These are phyloP conservation scores for Vitis vinifera DNA, from an alignment of 164 flowering plant species.

Conservation along the genomic window DNA sequence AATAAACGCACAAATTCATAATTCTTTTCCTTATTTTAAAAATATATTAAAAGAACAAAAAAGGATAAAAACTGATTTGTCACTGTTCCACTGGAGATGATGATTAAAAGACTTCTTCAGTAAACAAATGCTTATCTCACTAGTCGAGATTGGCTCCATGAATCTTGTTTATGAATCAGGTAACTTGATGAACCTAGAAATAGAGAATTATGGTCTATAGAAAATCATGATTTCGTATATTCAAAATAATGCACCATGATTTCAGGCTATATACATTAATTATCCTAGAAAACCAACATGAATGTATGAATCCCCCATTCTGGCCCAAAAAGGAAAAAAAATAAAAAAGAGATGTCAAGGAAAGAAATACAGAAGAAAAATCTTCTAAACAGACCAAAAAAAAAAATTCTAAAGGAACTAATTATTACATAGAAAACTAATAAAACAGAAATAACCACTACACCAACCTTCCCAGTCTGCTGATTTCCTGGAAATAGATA, in stretches of 20 bases:
- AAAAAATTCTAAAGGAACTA: background rate
- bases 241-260: background rate
- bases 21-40: background rate
- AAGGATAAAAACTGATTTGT: background rate
- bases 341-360: background rate
- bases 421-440: background rate
- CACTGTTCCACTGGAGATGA: background rate
- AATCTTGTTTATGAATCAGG: no score
- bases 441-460: background rate
- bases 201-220: background rate
- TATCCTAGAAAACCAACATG: no score
- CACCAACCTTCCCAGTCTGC: slow-evolving; percentile 49
- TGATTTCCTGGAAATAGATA: slow-evolving; percentile 68
- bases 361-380: no score
- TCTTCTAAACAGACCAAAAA: background rate
- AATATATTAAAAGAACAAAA: no score
- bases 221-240: background rate
- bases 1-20: background rate
- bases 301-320: no score
- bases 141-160: background rate
- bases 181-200: no score
- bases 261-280: background rate
- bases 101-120: background rate
- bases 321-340: background rate
- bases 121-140: background rate